Conservation (phyloP, 2,329 filamentous ascomycete genomes). For the Aspergillus japonicus region DNA sequence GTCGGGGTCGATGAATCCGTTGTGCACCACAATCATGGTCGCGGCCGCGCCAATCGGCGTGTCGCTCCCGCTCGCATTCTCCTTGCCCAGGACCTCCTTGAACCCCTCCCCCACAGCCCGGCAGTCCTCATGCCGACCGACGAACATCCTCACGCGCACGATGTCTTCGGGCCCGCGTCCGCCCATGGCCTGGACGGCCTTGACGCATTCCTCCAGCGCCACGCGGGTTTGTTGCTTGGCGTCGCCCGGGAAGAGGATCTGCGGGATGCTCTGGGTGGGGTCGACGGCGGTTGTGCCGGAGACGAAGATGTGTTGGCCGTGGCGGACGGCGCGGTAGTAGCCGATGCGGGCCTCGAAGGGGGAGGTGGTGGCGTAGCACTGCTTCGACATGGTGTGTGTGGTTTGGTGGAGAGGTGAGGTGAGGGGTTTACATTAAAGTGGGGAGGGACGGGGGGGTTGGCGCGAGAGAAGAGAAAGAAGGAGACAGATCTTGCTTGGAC, state of each 20-base stretch:
- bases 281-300: slow-evolving; percentile 42
- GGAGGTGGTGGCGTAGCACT: slow-evolving; percentile 34
- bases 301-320: slow-evolving; percentile 37
- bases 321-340: slow-evolving; percentile 41
- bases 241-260: slow-evolving; percentile 32
- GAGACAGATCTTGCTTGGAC: no score
- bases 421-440: no score
- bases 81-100: slow-evolving; percentile 28
- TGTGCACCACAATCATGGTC: slow-evolving; percentile 39
- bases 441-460: not conserved
- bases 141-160: slow-evolving; percentile 38
- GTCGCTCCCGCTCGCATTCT: slow-evolving; percentile 7
- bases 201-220: slow-evolving; percentile 28
- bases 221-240: slow-evolving; percentile 34
- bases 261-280: slow-evolving; percentile 23
- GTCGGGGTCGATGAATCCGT: slow-evolving; percentile 37
- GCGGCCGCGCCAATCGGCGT: slow-evolving; percentile 32
- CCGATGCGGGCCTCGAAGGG: slow-evolving; percentile 39
- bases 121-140: slow-evolving; percentile 31
- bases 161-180: slow-evolving; percentile 33
- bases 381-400: slow-evolving; percentile 14
- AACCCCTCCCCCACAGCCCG: slow-evolving; percentile 31
- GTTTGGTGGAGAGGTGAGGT: no score
- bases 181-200: slow-evolving; percentile 34
- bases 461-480: no score